These are phyloP conservation scores for Ceratocystis smalleyi DNA, from an alignment of 2,329 filamentous ascomycete genomes.

Conservation along the genomic window DNA sequence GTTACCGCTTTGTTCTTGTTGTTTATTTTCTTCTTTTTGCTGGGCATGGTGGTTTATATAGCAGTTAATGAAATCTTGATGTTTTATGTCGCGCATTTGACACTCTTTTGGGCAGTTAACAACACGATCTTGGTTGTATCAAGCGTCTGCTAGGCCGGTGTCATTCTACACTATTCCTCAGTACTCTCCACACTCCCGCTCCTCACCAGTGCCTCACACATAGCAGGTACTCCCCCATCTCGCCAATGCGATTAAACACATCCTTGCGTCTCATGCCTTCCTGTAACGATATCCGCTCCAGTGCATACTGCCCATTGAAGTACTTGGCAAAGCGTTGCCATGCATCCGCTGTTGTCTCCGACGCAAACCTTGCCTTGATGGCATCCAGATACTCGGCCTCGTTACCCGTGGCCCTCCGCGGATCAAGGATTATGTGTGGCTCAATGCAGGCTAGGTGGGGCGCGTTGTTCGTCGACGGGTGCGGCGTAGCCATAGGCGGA, in stretches of 20 bases:
- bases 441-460: constrained; percentile 40
- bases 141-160: too few species aligned
- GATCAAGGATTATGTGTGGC: constrained; percentile 59
- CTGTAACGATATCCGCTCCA: constrained; percentile 74
- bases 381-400: constrained; percentile 60
- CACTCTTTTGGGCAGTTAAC: background rate
- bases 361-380: constrained; percentile 37
- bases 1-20: background rate
- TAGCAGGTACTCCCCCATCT: constrained; percentile 53
- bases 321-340: constrained; percentile 70
- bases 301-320: constrained; percentile 68
- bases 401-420: constrained; percentile 60
- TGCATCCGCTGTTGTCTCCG: constrained; percentile 40
- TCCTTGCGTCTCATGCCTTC: constrained; percentile 79
- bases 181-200: background rate
- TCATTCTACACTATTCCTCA: too few species aligned
- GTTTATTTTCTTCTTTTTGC: background rate
- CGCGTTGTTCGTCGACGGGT: constrained; percentile 42
- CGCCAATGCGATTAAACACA: constrained; percentile 49
- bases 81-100: background rate
- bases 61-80: background rate
- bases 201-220: constrained; percentile 53
- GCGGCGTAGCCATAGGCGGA: constrained; percentile 33
- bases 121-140: too few species aligned
- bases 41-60: background rate